These are phyloP conservation scores for Dissophora globulifera DNA, from an alignment of 192 early-diverging fungal species.

Conservation along the genomic window DNA sequence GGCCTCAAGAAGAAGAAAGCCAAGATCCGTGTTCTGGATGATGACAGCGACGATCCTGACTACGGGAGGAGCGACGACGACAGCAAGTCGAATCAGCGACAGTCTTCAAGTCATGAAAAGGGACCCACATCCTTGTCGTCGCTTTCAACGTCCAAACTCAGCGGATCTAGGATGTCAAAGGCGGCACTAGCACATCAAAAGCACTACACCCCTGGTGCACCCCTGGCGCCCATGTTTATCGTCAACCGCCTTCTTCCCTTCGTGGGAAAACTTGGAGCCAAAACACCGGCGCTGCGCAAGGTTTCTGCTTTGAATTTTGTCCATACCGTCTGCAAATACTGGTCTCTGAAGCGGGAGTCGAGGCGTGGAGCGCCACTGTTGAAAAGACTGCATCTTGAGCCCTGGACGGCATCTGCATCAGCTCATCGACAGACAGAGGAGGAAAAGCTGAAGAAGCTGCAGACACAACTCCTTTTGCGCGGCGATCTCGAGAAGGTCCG, in stretches of 20 bases:
- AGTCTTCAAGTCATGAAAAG: slow-evolving; percentile 16
- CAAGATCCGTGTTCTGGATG: slow-evolving; percentile 23
- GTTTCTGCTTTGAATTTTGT: slow-evolving; percentile 65
- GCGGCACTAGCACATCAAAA: slow-evolving; percentile 69
- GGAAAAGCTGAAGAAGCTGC: slow-evolving; percentile 74
- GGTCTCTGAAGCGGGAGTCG: slow-evolving; percentile 93
- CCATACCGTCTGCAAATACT: slow-evolving; percentile 86
- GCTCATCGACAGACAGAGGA: slow-evolving; percentile 83
- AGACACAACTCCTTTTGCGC: slow-evolving; percentile 63
- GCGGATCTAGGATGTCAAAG: slow-evolving; percentile 58
- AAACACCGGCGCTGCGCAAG: slow-evolving; percentile 51
- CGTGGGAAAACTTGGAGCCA: slow-evolving; percentile 54
- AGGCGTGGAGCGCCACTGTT: slow-evolving; percentile 93
- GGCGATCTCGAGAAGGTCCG: slow-evolving; percentile 91
- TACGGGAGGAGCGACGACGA: slow-evolving; percentile 50
- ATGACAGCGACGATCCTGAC: slow-evolving; percentile 54
- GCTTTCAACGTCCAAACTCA: slow-evolving; percentile 12
- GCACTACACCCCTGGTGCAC: slow-evolving; percentile 69
- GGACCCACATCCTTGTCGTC: slow-evolving; percentile 5
- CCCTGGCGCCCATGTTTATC: slow-evolving; percentile 73
- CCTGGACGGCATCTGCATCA: slow-evolving; percentile 90
- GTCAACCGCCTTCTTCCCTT: slow-evolving; percentile 59
- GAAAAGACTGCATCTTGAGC: slow-evolving; percentile 96
- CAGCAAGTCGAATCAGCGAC: slow-evolving; percentile 6
- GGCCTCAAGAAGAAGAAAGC: slow-evolving; percentile 48